Conservation (phyloP, 768 basidiomycete genomes). For the Boletus tomentosulus region DNA sequence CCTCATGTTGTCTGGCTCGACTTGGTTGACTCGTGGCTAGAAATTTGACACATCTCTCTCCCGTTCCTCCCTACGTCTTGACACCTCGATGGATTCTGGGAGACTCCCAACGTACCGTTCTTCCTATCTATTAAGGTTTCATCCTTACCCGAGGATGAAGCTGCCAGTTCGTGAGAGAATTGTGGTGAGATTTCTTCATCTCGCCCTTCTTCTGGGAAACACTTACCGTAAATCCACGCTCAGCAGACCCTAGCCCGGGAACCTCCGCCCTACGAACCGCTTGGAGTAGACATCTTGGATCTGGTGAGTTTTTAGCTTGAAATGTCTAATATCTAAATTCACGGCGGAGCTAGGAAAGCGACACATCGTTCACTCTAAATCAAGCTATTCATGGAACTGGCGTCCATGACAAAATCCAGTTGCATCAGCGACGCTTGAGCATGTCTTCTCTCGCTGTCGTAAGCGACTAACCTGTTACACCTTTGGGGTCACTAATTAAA, state of each 20-base stretch:
- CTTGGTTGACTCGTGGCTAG: background rate
- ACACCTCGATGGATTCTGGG: slow-evolving; percentile 12
- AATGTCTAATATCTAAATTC: background rate
- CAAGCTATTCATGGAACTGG: slow-evolving; percentile 6
- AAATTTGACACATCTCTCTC: background rate
- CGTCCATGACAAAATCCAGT: background rate
- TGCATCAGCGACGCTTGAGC: slow-evolving; percentile 12
- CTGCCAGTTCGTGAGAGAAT: slow-evolving; percentile 23
- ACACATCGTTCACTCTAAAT: background rate
- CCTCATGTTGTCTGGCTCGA: slow-evolving; percentile 1
- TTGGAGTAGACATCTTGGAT: background rate
- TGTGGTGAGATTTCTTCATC: slow-evolving; percentile 13
- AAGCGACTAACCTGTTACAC: slow-evolving; percentile 1
- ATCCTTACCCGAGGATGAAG: slow-evolving; percentile 2
- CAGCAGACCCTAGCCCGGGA: slow-evolving; percentile 10
- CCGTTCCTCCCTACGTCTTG: background rate
- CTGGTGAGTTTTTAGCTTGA: slow-evolving; percentile 4
- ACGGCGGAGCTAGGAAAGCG: slow-evolving; percentile 10
- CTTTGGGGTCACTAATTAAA: background rate
- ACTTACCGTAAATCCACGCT: slow-evolving; percentile 1
- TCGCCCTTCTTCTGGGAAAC: slow-evolving; percentile 6
- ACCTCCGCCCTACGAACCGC: background rate
- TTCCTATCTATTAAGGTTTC: slow-evolving; percentile 24
- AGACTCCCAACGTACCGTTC: slow-evolving; percentile 26
- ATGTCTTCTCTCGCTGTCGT: slow-evolving; percentile 22